Percentiles rank a stretch among this genome's conserved stretches.
Conservation (phyloP, 257 asterid genomes). For the Coffea canephora region DNA sequence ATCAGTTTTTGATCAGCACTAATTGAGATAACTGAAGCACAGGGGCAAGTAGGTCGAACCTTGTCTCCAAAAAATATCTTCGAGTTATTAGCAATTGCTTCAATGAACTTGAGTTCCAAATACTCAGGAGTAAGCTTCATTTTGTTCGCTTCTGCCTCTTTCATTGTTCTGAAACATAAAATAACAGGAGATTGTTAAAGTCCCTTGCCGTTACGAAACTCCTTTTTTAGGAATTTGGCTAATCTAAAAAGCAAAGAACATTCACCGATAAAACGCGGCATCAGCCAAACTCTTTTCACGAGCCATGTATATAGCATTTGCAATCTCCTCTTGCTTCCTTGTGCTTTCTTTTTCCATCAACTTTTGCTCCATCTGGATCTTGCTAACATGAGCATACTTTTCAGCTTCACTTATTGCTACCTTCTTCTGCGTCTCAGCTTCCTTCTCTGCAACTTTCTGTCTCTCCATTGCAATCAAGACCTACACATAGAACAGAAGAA, state of each 20-base stretch:
- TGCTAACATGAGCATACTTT: constrained; percentile 84
- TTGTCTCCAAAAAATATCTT: constrained; percentile 91
- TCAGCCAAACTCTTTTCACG: constrained; percentile 98
- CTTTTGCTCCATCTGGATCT: constrained; percentile 92
- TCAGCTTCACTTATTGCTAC: constrained; percentile 97
- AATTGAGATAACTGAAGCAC: not conserved
- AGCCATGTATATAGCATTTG: constrained; percentile 82
- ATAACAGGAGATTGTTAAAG: not conserved
- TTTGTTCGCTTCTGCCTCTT: constrained; percentile 94
- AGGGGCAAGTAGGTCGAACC: constrained; percentile 34
- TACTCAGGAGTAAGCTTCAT: constrained; percentile 80
- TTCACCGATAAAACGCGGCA: constrained; percentile 79
- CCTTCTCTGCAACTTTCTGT: constrained; percentile 94
- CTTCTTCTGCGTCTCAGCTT: constrained; percentile 92
- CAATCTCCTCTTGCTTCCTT: constrained; percentile 88
- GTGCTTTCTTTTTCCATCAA: constrained; percentile 89
- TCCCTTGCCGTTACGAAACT: not conserved
- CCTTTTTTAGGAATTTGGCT: not conserved
- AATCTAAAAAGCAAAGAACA: constrained; percentile 7
- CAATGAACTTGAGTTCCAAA: constrained; percentile 82
- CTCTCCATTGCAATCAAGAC: constrained; percentile 90
- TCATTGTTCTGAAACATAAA: constrained; percentile 50
- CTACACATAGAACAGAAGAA: constrained; percentile 30
- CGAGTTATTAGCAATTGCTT: constrained; percentile 87
- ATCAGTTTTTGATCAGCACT: constrained; percentile 17